These are phyloP conservation scores for Ophiocordyceps camponoti-saundersi DNA, from an alignment of 2,329 filamentous ascomycete species.

Conservation along the genomic window DNA sequence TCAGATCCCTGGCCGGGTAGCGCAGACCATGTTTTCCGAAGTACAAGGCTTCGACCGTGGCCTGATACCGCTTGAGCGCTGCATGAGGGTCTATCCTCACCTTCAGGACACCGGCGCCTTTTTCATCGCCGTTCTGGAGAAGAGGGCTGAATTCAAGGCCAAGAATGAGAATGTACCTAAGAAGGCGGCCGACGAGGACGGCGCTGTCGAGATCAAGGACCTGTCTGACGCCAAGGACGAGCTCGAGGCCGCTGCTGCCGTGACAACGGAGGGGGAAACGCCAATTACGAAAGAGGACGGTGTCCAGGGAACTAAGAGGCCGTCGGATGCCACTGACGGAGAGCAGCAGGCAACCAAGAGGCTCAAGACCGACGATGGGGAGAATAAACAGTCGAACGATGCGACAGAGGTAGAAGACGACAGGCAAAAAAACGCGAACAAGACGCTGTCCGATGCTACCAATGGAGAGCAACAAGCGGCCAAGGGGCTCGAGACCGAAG, in stretches of 20 bases:
- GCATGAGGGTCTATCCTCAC: conserved; percentile 89
- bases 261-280: not conserved
- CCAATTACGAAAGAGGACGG: not conserved
- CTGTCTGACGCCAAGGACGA: conserved; percentile 13
- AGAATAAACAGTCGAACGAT: too few relatives aligned
- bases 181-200: conserved; percentile 1
- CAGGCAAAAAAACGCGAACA: not conserved
- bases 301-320: conserved; percentile 12
- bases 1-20: conserved; percentile 48
- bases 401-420: too few relatives aligned
- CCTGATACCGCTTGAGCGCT: conserved; percentile 66
- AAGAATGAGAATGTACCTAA: conserved; percentile 48
- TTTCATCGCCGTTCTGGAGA: conserved; percentile 92
- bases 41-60: conserved; percentile 34
- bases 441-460: conserved; percentile 12
- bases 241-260: conserved; percentile 14
- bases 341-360: conserved; percentile 29
- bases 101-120: conserved; percentile 93
- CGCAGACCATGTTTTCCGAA: conserved; percentile 68
- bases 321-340: conserved; percentile 14
- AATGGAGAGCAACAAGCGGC: conserved; percentile 20
- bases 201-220: not conserved
- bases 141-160: conserved; percentile 69
- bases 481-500: conserved; percentile 31
- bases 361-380: conserved; percentile 21